A percentile compares a stretch with the other conserved stretches of the same genome.
Evolutionary conservation across 2,329 filamentous ascomycete species (phyloP).

Genomic region (Tolypocladium endophyticum): DNA sequence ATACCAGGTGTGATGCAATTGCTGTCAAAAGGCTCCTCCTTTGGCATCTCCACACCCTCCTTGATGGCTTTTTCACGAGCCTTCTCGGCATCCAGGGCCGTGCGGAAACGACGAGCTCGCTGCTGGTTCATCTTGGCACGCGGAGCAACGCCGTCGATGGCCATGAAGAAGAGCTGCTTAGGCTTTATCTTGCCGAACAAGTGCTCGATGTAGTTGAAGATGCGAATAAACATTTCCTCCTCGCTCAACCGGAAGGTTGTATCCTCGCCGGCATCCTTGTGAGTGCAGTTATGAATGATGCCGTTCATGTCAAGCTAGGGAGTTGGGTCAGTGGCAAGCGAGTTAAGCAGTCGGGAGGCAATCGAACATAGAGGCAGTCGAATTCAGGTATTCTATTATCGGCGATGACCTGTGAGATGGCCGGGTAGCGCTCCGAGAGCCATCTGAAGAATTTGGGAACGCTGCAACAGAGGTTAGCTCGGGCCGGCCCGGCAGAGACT

Average conservation of each 20-base stretch:
- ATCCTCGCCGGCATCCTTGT: constrained; percentile 82
- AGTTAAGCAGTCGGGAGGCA: not conserved
- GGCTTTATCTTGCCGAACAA: constrained; percentile 98
- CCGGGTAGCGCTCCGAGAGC: constrained; percentile 97
- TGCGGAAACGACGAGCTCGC: constrained; percentile 87
- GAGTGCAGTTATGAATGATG: constrained; percentile 98
- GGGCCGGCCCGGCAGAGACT: not conserved
- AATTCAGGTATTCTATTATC: constrained; percentile 99
- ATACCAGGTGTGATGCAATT: constrained; percentile 92
- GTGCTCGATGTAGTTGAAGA: constrained; percentile 99
- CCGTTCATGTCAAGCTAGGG: constrained; percentile 87
- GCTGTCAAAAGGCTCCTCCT: constrained; percentile 93
- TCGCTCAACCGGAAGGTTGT: constrained; percentile 87
- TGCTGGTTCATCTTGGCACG: constrained; percentile 99
- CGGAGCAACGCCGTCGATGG: constrained; percentile 93
- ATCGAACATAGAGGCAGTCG: constrained; percentile 77
- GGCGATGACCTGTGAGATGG: constrained; percentile 95
- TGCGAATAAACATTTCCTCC: constrained; percentile 98
- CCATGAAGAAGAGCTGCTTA: constrained; percentile 98
- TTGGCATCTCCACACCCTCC: constrained; percentile 86
- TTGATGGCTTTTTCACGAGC: constrained; percentile 85
- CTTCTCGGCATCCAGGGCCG: constrained; percentile 79
- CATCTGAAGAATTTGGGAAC: constrained; percentile 93
- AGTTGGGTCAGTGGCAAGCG: constrained; percentile 9
- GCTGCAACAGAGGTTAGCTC: constrained; percentile 23